phyloP scores from a whole-genome alignment of 306 rosid species.

The Casuarina cunninghamiana region DNA sequence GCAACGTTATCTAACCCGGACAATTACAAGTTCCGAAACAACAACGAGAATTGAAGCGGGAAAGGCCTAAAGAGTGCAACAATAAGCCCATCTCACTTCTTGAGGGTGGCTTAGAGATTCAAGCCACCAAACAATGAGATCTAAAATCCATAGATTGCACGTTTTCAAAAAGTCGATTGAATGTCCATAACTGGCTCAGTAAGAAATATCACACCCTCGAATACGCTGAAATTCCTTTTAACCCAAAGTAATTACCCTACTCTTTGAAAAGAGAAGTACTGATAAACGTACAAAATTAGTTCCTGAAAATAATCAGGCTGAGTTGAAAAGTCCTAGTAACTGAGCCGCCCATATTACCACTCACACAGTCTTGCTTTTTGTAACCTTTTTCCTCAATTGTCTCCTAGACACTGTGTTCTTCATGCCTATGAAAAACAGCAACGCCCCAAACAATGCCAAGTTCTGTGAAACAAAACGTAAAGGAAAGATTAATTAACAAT shows the following conservation, averaged over 20 bases:
- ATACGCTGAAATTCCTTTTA: conserved; percentile 8
- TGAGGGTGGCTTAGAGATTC: background rate
- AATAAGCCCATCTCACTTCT: background rate
- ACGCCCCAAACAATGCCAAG: conserved; percentile 68
- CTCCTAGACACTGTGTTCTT: conserved; percentile 52
- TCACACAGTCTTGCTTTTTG: conserved; percentile 49
- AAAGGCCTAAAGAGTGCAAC: background rate
- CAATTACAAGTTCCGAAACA: background rate
- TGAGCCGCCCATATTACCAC: conserved; percentile 3
- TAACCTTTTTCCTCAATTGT: conserved; percentile 45
- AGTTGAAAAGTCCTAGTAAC: background rate
- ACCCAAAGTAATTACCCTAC: conserved; percentile 11
- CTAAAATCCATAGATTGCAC: background rate
- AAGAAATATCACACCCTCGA: conserved; percentile 14
- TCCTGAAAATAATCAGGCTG: conserved; percentile 24
- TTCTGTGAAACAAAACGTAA: conserved; percentile 38
- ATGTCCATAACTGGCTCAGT: conserved; percentile 20
- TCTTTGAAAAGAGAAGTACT: background rate
- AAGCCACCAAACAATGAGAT: background rate
- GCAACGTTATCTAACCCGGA: background rate
- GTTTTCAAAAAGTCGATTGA: conserved; percentile 18
- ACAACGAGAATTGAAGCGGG: too few relatives aligned
- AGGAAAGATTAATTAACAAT: background rate
- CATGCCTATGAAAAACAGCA: conserved; percentile 63
- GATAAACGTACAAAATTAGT: conserved; percentile 33